Evolutionary conservation across 768 basidiomycete genomes (phyloP), one percentile per base, ranked within the genome.

Genomic region (Boletus pseudo-olivaceus): DNA sequence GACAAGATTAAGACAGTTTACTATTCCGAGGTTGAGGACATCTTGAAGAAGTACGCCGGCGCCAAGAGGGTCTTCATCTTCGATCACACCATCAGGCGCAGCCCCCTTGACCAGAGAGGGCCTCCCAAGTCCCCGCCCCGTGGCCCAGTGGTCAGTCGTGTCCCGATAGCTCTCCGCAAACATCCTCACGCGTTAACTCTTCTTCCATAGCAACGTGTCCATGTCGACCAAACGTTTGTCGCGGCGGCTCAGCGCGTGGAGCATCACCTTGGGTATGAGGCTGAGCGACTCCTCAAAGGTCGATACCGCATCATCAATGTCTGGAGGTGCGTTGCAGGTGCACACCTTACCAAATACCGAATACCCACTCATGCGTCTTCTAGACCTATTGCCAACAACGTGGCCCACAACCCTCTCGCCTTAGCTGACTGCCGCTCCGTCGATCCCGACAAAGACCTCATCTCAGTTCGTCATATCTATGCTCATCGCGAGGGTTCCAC

Each of bases 261-360:
- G 26, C 55, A 63, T 15, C 76, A 78, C 42, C 71, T 73, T 20
- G 67, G 68, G 5, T 70, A 67, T 11, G 77, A 78, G 27, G 78
- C 76, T 1, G 73, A 75, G 53, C 70, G 68, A 15, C 70, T 76
- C 19, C 66, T 78, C 50, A 67, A 73, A 53, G 64, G 69, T 12
- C 75, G 77, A 47, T 67, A 71, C 30, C 75, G 73, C 46, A 75
- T 78, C 59, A 75, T 78, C 62, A 78, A 78, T 56, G 72, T 78
- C 46, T 77, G 77, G 77, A 74, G 77, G 58, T 66, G 9, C 42
- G 57, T 42, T 14, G 4, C n/a, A 5, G 10, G 0, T 7, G 14
- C 10, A 19, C 12, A 3, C 32, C 5, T 34, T 27, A 19, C 11
- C 17, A 15, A 35, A 8, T 30, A 19, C 11, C 17, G 14, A 35